Percentiles rank a stretch among this genome's conserved stretches.
Conservation (phyloP, 768 basidiomycete genomes). For the Tulasnella sp. region DNA sequence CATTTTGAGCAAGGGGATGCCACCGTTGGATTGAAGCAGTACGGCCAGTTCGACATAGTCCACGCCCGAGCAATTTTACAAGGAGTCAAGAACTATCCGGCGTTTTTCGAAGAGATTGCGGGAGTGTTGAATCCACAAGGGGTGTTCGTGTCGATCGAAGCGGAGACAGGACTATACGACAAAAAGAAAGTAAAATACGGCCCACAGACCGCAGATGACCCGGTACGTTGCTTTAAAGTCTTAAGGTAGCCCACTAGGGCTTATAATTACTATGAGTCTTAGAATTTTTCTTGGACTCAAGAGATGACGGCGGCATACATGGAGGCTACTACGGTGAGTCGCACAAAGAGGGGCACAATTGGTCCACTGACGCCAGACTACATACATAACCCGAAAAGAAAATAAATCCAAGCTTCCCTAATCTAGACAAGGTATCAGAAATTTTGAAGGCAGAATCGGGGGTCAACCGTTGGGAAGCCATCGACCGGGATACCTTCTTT, state of each 20-base stretch:
- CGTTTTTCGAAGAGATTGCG: neutral
- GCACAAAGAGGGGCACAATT: no score
- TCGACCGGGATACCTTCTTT: neutral
- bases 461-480: neutral
- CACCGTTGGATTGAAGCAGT: neutral
- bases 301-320: neutral
- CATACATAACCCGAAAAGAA: no score
- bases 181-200: neutral
- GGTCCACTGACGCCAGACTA: no score
- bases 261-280: no score
- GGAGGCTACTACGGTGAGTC: neutral
- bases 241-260: no score
- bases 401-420: neutral
- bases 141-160: conserved; percentile 7
- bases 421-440: neutral
- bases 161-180: neutral
- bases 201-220: neutral
- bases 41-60: conserved; percentile 4
- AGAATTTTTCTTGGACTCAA: neutral
- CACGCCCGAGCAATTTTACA: neutral
- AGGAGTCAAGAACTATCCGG: conserved; percentile 14
- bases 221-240: no score
- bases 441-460: neutral
- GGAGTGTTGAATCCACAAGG: conserved; percentile 10
- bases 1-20: conserved; percentile 14